Percentiles rank a stretch among this genome's conserved stretches.
Evolutionary conservation across 169 alveolate genomes (phyloP).

Genomic region (Plasmodium knowlesi): DNA sequence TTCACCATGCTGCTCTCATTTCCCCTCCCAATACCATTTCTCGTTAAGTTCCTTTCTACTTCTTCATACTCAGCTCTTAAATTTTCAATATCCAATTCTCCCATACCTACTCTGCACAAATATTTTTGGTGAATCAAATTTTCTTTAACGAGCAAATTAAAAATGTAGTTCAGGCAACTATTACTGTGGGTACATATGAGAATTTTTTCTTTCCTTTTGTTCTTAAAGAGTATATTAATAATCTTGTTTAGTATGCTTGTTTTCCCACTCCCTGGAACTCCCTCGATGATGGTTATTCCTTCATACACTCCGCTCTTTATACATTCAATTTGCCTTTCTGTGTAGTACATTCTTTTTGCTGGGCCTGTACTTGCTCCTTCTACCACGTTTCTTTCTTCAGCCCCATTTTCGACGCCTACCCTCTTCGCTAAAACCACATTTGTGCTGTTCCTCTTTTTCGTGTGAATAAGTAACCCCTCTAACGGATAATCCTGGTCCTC

Average conservation of each 20-base stretch:
- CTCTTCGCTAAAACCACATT: constrained; percentile 49
- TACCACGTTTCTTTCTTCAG: background rate
- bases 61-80: constrained; percentile 70
- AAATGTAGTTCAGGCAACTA: constrained; percentile 93
- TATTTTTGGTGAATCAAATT: constrained; percentile 91
- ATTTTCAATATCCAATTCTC: constrained; percentile 87
- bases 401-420: constrained; percentile 15
- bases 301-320: constrained; percentile 91
- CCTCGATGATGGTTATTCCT: constrained; percentile 93
- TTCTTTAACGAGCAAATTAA: constrained; percentile 89
- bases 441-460: constrained; percentile 60
- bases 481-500: constrained; percentile 62
- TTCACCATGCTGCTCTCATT: background rate
- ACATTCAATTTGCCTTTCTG: constrained; percentile 89
- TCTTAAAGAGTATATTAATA: constrained; percentile 90
- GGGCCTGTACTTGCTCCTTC: background rate
- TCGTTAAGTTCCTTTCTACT: constrained; percentile 36
- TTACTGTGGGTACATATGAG: constrained; percentile 91
- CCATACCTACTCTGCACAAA: constrained; percentile 93
- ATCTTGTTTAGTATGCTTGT: constrained; percentile 94
- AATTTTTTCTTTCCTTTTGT: constrained; percentile 89
- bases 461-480: constrained; percentile 59
- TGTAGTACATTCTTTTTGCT: constrained; percentile 79
- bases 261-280: constrained; percentile 96
- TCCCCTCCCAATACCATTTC: background rate